Evolutionary conservation across 805 yeast genomes (phyloP).

Genomic region (Kodamaea neixiangensis): DNA sequence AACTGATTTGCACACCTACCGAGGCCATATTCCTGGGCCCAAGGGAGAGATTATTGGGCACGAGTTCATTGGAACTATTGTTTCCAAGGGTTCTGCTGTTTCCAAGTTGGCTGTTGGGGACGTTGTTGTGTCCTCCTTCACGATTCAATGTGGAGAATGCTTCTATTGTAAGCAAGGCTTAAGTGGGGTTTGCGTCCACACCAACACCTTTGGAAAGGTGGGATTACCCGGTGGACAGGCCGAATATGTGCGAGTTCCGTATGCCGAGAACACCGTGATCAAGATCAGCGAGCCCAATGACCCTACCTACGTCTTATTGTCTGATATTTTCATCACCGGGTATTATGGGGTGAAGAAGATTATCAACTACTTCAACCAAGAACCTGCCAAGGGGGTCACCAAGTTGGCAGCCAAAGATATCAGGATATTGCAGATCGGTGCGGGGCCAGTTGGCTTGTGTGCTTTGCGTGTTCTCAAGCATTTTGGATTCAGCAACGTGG

Average conservation of each 20-base stretch:
- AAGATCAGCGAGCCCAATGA: conserved; percentile 42
- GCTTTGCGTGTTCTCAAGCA: conserved; percentile 47
- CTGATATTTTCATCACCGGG: conserved; percentile 67
- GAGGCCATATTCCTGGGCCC: conserved; percentile 51
- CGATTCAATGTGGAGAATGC: conserved; percentile 61
- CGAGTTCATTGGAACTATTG: conserved; percentile 49
- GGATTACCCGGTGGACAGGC: conserved; percentile 65
- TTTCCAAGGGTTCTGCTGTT: conserved; percentile 36
- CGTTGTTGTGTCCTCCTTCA: conserved; percentile 47
- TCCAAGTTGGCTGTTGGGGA: conserved; percentile 44
- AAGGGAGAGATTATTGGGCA: conserved; percentile 51
- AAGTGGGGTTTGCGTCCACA: conserved; percentile 54
- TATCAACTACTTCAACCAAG: conserved; percentile 39
- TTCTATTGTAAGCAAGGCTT: conserved; percentile 58
- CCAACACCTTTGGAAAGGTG: conserved; percentile 59
- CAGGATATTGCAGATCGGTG: conserved; percentile 53
- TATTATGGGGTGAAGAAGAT: conserved; percentile 58
- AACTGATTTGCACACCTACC: conserved; percentile 53
- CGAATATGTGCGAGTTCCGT: conserved; percentile 60
- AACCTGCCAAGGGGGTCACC: conserved; percentile 23
- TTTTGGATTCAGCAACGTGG: conserved; percentile 45
- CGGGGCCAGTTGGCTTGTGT: conserved; percentile 64
- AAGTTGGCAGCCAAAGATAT: conserved; percentile 23
- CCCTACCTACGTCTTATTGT: conserved; percentile 54
- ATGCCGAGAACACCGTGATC: conserved; percentile 52